A percentile compares a stretch with the other conserved stretches of the same genome.
Conservation (phyloP, 371 early-diverging fungal species). For the Mortierella sp. region DNA sequence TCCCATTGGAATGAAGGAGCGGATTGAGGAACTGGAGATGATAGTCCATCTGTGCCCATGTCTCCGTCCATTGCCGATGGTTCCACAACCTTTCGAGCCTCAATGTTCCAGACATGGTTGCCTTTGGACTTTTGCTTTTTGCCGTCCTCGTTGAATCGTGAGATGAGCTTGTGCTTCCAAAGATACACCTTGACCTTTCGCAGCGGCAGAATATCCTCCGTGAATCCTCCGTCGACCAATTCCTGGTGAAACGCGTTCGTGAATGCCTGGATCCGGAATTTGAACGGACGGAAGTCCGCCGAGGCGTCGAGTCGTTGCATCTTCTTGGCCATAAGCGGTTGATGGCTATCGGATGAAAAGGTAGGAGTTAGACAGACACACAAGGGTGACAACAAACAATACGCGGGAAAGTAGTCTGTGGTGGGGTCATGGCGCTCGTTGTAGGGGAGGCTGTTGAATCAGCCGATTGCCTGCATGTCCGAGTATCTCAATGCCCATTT, state of each 20-base stretch:
- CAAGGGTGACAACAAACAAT: not conserved
- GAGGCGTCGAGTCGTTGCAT: conserved; percentile 70
- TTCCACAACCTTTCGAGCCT: conserved; percentile 59
- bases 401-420: too few species aligned
- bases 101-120: conserved; percentile 75
- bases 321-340: conserved; percentile 73
- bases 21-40: not conserved
- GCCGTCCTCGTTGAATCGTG: conserved; percentile 75
- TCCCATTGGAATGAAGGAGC: conserved; percentile 63
- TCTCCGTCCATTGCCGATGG: too few species aligned
- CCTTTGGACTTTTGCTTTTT: conserved; percentile 76
- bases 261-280: conserved; percentile 76
- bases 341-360: conserved; percentile 54
- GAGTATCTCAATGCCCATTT: too few species aligned
- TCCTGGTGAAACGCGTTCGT: conserved; percentile 72
- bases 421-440: too few species aligned
- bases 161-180: conserved; percentile 67
- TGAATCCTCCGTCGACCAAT: conserved; percentile 60
- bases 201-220: conserved; percentile 61
- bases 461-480: too few species aligned
- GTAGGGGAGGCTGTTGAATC: too few species aligned
- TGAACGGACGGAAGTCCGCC: conserved; percentile 70
- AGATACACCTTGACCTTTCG: conserved; percentile 70
- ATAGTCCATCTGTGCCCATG: too few species aligned
- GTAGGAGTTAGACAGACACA: not conserved